Percentiles rank a stretch among this genome's conserved stretches.
Evolutionary conservation across 148 eudicot species (phyloP).

Genomic region (Polygonum maritimum): DNA sequence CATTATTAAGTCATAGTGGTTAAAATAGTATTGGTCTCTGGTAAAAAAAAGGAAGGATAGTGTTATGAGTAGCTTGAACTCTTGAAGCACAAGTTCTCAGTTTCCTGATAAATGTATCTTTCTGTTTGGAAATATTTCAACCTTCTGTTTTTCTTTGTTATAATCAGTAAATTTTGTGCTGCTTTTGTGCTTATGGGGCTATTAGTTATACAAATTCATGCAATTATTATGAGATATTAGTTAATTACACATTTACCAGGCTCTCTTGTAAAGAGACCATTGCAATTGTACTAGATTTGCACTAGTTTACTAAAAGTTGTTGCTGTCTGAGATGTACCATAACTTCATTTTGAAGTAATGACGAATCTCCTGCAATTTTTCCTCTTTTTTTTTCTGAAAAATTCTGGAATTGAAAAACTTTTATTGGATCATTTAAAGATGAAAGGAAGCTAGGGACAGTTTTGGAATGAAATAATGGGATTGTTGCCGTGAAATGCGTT

Average conservation of each 20-base stretch:
- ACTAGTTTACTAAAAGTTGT: not conserved
- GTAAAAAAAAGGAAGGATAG: not conserved
- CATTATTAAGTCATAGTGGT: not conserved
- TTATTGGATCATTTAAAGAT: too few relatives aligned
- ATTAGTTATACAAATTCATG: too few relatives aligned
- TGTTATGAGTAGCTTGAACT: not conserved
- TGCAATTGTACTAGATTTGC: too few relatives aligned
- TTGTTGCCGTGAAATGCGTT: not conserved
- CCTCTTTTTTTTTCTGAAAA: not conserved
- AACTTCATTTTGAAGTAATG: not conserved
- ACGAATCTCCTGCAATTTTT: not conserved
- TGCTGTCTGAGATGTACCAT: not conserved
- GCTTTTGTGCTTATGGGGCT: not conserved
- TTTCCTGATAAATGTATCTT: not conserved
- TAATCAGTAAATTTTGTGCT: not conserved
- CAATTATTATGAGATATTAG: too few relatives aligned
- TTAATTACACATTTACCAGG: too few relatives aligned
- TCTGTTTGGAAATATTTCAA: not conserved
- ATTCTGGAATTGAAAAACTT: not conserved
- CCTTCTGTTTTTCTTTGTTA: not conserved
- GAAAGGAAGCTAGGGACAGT: not conserved
- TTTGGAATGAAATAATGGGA: not conserved
- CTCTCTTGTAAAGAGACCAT: too few relatives aligned
- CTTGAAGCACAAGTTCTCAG: constrained; percentile 6
- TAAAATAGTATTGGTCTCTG: not conserved